phyloP scores from a whole-genome alignment of 768 basidiomycete species.

The Auriscalpium microsporum region DNA sequence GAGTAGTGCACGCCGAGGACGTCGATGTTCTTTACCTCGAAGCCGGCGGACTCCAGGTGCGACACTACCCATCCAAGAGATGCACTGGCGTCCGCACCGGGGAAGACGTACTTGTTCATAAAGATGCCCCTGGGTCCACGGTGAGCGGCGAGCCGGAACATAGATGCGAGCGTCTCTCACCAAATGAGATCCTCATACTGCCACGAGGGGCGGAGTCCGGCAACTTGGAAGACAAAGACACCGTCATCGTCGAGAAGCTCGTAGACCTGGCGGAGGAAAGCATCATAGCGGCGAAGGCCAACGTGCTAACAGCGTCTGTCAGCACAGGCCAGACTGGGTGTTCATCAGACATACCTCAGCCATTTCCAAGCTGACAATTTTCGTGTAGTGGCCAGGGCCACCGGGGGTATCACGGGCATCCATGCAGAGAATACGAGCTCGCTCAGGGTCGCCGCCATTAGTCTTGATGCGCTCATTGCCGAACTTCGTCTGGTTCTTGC shows the following conservation, averaged over 20 bases:
- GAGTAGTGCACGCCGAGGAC: conserved; percentile 97
- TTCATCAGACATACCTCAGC: conserved; percentile 57
- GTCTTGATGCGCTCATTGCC: conserved; percentile 79
- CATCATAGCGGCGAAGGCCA: conserved; percentile 83
- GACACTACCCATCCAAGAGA: conserved; percentile 92
- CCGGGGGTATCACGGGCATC: conserved; percentile 90
- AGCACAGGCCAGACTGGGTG: background rate
- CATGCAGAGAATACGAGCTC: conserved; percentile 85
- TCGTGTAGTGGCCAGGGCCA: conserved; percentile 68
- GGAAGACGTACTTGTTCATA: conserved; percentile 99
- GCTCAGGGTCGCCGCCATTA: conserved; percentile 51
- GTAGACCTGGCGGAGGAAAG: conserved; percentile 89
- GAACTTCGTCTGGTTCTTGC: conserved; percentile 84
- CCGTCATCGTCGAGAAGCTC: conserved; percentile 92
- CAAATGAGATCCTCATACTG: conserved; percentile 98
- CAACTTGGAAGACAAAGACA: conserved; percentile 93
- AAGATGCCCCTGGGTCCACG: conserved; percentile 64
- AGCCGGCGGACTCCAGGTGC: conserved; percentile 83
- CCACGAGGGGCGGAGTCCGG: conserved; percentile 92
- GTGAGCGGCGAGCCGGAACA: background rate
- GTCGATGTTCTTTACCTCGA: conserved; percentile 94
- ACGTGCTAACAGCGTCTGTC: conserved; percentile 57
- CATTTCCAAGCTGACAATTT: conserved; percentile 97
- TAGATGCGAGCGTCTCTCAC: conserved; percentile 29
- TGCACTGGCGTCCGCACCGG: conserved; percentile 94